phyloP scores from a whole-genome alignment of 257 asterid genomes.

The Dorcoceras hygrometricum region DNA sequence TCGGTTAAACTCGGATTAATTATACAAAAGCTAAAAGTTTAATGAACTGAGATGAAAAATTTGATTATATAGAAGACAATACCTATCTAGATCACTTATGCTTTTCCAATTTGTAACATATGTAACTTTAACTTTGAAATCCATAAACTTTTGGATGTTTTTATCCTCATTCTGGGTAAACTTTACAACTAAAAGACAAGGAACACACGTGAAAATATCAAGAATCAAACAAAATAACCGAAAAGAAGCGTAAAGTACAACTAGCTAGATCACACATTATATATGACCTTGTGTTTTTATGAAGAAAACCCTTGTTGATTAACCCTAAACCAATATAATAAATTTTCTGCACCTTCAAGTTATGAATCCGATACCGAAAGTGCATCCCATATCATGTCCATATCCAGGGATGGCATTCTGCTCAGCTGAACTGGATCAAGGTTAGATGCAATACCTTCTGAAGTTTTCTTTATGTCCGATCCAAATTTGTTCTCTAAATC shows the following conservation, averaged over 20 bases:
- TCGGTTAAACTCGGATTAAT: too few species aligned
- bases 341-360: neutral
- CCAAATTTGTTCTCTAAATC: slow-evolving; percentile 24
- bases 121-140: neutral
- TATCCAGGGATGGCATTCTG: slow-evolving; percentile 80
- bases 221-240: neutral
- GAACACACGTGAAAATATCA: neutral
- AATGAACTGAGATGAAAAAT: too few species aligned
- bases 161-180: neutral
- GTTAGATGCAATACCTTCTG: slow-evolving; percentile 31
- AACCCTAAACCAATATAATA: too few species aligned
- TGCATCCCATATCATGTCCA: slow-evolving; percentile 92
- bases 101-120: neutral
- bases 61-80: too few species aligned
- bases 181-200: neutral
- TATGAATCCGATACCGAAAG: slow-evolving; percentile 57
- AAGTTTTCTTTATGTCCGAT: slow-evolving; percentile 30
- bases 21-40: too few species aligned
- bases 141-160: neutral
- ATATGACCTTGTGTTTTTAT: neutral
- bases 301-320: too few species aligned
- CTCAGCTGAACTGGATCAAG: slow-evolving; percentile 59
- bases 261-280: neutral
- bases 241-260: neutral
- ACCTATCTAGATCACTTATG: too few species aligned